Evolutionary conservation across 176 grass and related monocot genomes (phyloP).

Genomic region (Ensete glaucum): DNA sequence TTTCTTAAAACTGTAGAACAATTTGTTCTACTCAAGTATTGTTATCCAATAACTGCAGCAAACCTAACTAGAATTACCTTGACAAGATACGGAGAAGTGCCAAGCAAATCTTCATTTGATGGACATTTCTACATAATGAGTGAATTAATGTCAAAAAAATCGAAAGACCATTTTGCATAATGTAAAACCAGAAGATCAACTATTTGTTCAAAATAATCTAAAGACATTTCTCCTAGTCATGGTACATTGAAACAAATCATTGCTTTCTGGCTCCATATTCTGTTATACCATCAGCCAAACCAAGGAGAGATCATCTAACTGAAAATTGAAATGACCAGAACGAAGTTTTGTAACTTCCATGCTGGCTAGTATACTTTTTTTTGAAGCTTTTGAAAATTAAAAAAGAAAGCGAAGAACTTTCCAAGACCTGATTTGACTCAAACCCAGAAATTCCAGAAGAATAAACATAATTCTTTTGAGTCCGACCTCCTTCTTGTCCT

Average conservation of each 20-base stretch:
- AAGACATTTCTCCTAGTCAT: neutral
- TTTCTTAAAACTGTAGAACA: too few species aligned
- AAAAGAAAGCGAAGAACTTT: neutral
- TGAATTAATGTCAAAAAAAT: constrained; percentile 6
- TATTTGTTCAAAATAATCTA: neutral
- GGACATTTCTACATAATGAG: constrained; percentile 1
- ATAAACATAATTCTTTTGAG: neutral
- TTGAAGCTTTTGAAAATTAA: too few species aligned
- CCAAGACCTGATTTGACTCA: neutral
- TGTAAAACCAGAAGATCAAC: neutral
- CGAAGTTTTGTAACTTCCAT: too few species aligned
- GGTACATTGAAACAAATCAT: neutral
- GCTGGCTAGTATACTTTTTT: too few species aligned
- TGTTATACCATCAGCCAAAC: too few species aligned
- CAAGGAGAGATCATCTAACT: too few species aligned
- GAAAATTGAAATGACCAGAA: too few species aligned
- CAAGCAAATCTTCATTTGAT: neutral
- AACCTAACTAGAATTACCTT: constrained; percentile 31
- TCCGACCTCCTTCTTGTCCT: constrained; percentile 19
- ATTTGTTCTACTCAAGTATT: too few species aligned
- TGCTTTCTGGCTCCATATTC: too few species aligned
- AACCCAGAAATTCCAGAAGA: neutral
- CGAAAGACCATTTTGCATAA: neutral
- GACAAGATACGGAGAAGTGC: constrained; percentile 17
- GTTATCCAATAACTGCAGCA: neutral